phyloP scores from a whole-genome alignment of 2,329 filamentous ascomycete species.

The Talaromyces sp. region DNA sequence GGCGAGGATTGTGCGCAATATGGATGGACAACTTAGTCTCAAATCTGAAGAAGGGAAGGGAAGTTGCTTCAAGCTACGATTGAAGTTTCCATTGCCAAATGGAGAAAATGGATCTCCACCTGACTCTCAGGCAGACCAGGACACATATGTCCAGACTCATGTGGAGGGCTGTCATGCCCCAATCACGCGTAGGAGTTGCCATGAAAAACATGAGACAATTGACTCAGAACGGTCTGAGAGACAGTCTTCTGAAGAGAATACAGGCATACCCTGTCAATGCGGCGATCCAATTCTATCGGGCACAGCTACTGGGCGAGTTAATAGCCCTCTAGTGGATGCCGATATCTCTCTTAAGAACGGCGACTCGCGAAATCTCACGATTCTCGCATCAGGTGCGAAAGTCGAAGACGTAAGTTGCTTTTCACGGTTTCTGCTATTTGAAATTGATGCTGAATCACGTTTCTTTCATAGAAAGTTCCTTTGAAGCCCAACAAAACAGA shows the following conservation, averaged over 20 bases:
- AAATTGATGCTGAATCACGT: background rate
- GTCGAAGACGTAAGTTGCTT: background rate
- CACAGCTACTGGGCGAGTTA: background rate
- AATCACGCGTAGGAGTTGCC: background rate
- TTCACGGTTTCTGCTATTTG: background rate
- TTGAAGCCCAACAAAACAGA: background rate
- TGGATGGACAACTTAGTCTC: conserved; percentile 81
- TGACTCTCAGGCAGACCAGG: background rate
- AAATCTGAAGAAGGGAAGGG: conserved; percentile 82
- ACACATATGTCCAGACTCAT: background rate
- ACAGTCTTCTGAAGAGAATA: background rate
- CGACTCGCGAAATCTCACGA: conserved; percentile 14
- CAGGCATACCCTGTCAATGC: conserved; percentile 13
- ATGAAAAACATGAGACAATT: background rate
- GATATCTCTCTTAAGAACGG: conserved; percentile 16
- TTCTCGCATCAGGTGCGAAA: conserved; percentile 5
- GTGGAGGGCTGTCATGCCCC: background rate
- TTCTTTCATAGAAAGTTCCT: background rate
- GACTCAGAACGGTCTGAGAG: background rate
- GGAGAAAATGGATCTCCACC: conserved; percentile 24
- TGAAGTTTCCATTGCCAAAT: conserved; percentile 70
- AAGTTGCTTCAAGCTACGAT: conserved; percentile 76
- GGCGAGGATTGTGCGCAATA: conserved; percentile 78
- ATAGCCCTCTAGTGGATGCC: conserved; percentile 9
- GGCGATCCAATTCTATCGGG: conserved; percentile 10